Evolutionary conservation across 192 early-diverging fungal species (phyloP), one percentile per base, ranked within the genome.

Genomic region (Coemansia sp.): DNA sequence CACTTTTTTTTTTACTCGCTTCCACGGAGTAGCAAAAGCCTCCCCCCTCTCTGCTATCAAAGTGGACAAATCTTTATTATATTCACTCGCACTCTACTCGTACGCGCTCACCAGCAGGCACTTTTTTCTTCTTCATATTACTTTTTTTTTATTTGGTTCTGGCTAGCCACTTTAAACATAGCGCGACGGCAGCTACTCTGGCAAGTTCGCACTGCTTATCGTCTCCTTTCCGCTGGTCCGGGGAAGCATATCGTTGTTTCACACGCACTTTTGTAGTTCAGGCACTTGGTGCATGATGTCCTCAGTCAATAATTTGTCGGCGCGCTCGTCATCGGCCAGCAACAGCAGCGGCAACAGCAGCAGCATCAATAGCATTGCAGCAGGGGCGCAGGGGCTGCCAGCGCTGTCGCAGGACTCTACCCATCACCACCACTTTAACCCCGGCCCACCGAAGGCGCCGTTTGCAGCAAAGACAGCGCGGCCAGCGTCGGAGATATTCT

Each of bases 401-500:
- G n/a, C n/a, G n/a, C n/a, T n/a, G 27, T 61, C 66, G 42, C 63
- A 57, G 37, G 72, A 45, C 53, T 34, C 53, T 56, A 6, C 34
- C 53, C 31, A 34, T 16, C 53, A 21, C 53, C 53, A 56, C 31
- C 53, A 56, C 0, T 80, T 80, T 21, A 75, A 59, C 16, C 78
- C 57, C 3, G 71, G 64, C 2, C 63, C 74, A 10, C 74, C 74
- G 6, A 60, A 39, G n/a, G 68, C 77, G n/a, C 68, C 77, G 27
- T 68, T 74, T 59, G 72, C 78, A 0, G 59, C 64, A 41, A 73
- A 70, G 54, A 7, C 72, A 1, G 78, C 48, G 42, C 64, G 78
- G 24, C 78, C 78, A 10, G 78, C 78, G 36, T 74, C 72, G 1
- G 78, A 79, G 72, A 74, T 74, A 63, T 79, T 79, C 33, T 79